Evolutionary conservation across 73 alveolate species (phyloP), one percentile per base, ranked within the genome.

Genomic region (Paramecium tetraurelia): DNA sequence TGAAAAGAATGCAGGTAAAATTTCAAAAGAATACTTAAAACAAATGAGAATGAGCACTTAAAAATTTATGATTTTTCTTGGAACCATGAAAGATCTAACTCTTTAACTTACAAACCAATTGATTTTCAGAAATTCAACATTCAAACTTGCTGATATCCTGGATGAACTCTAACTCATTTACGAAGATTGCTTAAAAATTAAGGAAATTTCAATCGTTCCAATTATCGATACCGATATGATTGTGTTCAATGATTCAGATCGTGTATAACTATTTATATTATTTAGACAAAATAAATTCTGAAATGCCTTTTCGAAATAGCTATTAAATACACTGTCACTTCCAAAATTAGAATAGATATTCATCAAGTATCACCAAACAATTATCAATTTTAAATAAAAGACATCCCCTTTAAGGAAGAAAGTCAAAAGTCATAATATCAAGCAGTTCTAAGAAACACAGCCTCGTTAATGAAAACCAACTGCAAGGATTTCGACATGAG

Each of bases 21-120:
- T 80, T 2, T 46, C 20, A 48, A 80, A 80, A 80, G 76, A 80
- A 18, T 80, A 80, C 43, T 48, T 80, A 80, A 48, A 44, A 48
- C n/a, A 41, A 24, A 80, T 80, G 90, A 80, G 90, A 80, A 80
- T 80, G 90, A 48, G 70, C 20, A 80, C 90, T 0, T 46, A 31
- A 80, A 80, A 80, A 11, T 48, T 44, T 43, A 80, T 80, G 90
- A 80, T 46, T 9, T 80, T 80, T 48, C 14, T 80, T 5, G 29
- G 33, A 10, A 41, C 70, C 9, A 80, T 80, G 70, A 80, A 80
- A 5, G 90, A 80, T 48, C 58, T 80, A 2, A 41, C 90, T 35
- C 16, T 44, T 1, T 22, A 80, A 46, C 24, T 80, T 4, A 41
- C 70, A 22, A 80, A 46, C 24, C 16, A 80, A 48, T n/a, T 80